Base-by-base conservation (phyloP, 2,329 filamentous ascomycete genomes). In the Penicillium palitans region DNA sequence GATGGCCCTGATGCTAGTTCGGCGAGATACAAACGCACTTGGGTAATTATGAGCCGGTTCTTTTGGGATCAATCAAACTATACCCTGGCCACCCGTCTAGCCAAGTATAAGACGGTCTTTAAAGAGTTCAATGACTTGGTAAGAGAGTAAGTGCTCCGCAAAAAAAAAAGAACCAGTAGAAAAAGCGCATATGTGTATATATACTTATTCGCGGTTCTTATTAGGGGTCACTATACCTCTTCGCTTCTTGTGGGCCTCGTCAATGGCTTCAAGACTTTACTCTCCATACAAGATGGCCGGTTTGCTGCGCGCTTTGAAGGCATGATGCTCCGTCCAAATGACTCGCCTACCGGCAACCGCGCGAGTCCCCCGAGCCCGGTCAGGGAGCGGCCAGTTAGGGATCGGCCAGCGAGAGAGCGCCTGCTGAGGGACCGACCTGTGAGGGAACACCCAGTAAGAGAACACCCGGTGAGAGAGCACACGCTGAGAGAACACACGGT, bases 81-180 rank as follows among this genome's bases (percentile, higher is more conserved):
- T 48, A 70, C 76, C 9, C 68, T 87, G 35, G 69, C 73, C 12
- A 72, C 76, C 37, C 78, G 83, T 25, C 68, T 87, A 33, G 76
- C 79, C 33, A 75, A 78, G 60, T 85, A 83, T 67, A 77, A 78
- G 52, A 70, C 73, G 8, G 83, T 83, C 64, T 66, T 85, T 41
- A 72, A 78, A 49, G 76, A 76, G 52, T 65, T 82, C 64, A 61
- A 71, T 69, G 74, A 78, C 61, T 69, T 77, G 51, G 63, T 83
- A 58, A 77, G 74, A 70, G 77, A 76, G 82, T 84, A 74, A 67
- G 76, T 62, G 31, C 7, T 37, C 19, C 44, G 10, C 40, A 27
- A 24, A 27, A n/a, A 7, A 12, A 6, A 7, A 12, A 6, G 6
- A 13, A 13, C 24, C 4, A 24, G n/a, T 31, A 49, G 15, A 27